phyloP scores from a whole-genome alignment of 805 yeast genomes.

The Zygosaccharomyces kombuchaensis region DNA sequence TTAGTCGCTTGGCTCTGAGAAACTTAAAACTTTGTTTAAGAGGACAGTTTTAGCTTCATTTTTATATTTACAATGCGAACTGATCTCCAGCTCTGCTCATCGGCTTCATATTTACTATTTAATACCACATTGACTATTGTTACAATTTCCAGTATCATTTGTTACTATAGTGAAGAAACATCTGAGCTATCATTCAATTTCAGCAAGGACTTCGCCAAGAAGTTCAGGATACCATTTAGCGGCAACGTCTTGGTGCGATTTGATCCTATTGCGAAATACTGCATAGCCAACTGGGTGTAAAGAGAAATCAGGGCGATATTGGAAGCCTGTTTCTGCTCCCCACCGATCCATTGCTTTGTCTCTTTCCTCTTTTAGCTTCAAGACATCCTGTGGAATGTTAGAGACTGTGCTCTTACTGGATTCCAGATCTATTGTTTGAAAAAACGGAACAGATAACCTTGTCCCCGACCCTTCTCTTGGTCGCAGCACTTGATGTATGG shows the following conservation, averaged over 20 bases:
- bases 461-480: constrained; percentile 36
- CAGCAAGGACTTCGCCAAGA: constrained; percentile 13
- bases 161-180: too few relatives aligned
- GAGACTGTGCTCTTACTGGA: constrained; percentile 11
- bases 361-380: constrained; percentile 15
- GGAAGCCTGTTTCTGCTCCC: constrained; percentile 20
- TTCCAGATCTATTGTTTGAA: constrained; percentile 19
- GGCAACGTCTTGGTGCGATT: constrained; percentile 40
- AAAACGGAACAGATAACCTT: constrained; percentile 24
- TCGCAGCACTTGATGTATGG: constrained; percentile 50
- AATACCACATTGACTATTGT: too few relatives aligned
- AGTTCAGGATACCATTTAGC: constrained; percentile 38
- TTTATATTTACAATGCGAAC: too few relatives aligned
- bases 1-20: too few relatives aligned
- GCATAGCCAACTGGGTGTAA: constrained; percentile 36
- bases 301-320: constrained; percentile 16
- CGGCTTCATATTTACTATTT: too few relatives aligned
- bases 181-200: not conserved
- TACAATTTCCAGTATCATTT: too few relatives aligned
- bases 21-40: too few relatives aligned
- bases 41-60: too few relatives aligned
- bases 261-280: constrained; percentile 39
- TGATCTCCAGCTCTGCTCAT: too few relatives aligned
- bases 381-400: constrained; percentile 12
- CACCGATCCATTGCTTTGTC: constrained; percentile 16